Conservation (phyloP, 2,329 filamentous ascomycete genomes). For the Acarospora socialis region DNA sequence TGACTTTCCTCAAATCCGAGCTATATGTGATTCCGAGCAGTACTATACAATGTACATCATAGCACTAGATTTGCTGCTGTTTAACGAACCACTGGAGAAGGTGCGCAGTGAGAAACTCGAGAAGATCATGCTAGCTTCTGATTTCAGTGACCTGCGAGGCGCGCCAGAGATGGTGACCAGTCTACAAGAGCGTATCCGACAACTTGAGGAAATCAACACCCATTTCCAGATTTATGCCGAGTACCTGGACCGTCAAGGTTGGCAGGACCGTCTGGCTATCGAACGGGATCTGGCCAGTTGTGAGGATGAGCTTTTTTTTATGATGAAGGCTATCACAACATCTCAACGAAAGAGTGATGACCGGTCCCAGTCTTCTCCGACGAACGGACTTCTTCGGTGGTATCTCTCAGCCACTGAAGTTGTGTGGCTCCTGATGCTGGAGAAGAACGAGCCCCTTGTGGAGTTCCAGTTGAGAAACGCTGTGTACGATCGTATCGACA, state of each 20-base stretch:
- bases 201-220: conserved; percentile 89
- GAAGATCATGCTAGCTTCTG: conserved; percentile 96
- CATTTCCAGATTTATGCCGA: conserved; percentile 89
- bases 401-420: conserved; percentile 90
- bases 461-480: conserved; percentile 88
- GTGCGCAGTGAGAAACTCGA: conserved; percentile 89
- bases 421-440: conserved; percentile 89
- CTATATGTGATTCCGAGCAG: conserved; percentile 92
- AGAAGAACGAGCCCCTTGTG: conserved; percentile 72
- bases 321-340: conserved; percentile 99
- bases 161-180: conserved; percentile 85
- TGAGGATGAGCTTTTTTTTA: conserved; percentile 96
- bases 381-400: conserved; percentile 73
- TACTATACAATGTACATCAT: conserved; percentile 99
- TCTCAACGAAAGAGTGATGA: conserved; percentile 79
- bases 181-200: conserved; percentile 81
- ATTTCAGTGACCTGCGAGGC: conserved; percentile 92
- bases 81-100: conserved; percentile 92
- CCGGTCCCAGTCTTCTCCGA: conserved; percentile 45
- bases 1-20: conserved; percentile 84
- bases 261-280: conserved; percentile 78
- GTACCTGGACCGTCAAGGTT: conserved; percentile 73
- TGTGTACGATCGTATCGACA: conserved; percentile 88
- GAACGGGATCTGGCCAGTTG: conserved; percentile 79
- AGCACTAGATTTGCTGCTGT: conserved; percentile 85